Conservation (phyloP, 495 filamentous ascomycete genomes). For the Chaetomium cochliodes region DNA sequence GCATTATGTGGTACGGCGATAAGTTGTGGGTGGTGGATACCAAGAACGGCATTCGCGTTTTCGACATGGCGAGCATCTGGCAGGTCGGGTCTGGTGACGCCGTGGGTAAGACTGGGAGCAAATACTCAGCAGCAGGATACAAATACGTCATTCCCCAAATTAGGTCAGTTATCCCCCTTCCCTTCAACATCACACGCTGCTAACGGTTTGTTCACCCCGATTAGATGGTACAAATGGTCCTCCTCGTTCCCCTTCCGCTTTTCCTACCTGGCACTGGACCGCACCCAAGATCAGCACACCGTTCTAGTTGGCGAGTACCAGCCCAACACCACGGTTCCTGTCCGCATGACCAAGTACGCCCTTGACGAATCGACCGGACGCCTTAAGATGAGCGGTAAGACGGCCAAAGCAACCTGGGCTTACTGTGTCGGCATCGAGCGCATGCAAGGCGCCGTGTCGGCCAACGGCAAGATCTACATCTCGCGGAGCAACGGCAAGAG, state of each 20-base stretch:
- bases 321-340: slow-evolving; percentile 5
- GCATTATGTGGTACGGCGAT: slow-evolving; percentile 24
- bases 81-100: slow-evolving; percentile 13
- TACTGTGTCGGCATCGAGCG: slow-evolving; percentile 25
- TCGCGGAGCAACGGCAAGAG: slow-evolving; percentile 22
- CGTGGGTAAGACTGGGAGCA: slow-evolving; percentile 17
- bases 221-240: slow-evolving; percentile 26
- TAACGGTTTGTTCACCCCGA: neutral
- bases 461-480: slow-evolving; percentile 27
- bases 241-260: slow-evolving; percentile 19
- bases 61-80: slow-evolving; percentile 24
- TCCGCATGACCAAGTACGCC: slow-evolving; percentile 19
- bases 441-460: slow-evolving; percentile 26
- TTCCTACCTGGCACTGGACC: slow-evolving; percentile 23
- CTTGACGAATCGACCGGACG: slow-evolving; percentile 19
- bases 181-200: neutral
- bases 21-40: slow-evolving; percentile 24
- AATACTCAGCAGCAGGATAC: slow-evolving; percentile 21
- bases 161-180: slow-evolving; percentile 7
- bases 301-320: slow-evolving; percentile 25
- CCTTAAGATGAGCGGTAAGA: slow-evolving; percentile 18
- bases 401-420: slow-evolving; percentile 21
- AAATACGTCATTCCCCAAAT: slow-evolving; percentile 24
- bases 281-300: slow-evolving; percentile 13
- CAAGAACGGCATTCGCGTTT: slow-evolving; percentile 22